A percentile compares a stretch with the other conserved stretches of the same genome.
Evolutionary conservation across 305 asterid species (phyloP).

Genomic region (Stenogyne calaminthoides): DNA sequence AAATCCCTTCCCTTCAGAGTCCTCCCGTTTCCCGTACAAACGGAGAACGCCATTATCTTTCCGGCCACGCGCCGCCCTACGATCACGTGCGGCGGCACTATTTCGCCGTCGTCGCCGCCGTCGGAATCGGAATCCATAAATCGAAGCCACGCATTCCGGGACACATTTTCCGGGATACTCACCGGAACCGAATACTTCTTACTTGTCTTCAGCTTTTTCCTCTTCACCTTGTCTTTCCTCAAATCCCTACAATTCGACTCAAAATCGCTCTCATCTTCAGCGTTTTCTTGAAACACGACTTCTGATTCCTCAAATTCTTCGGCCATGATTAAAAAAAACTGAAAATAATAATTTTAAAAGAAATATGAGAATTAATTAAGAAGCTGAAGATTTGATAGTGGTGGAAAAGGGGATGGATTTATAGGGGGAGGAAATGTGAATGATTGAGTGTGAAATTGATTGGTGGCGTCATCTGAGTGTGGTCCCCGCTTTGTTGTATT

Average conservation of each 20-base stretch:
- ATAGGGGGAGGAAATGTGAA: conserved; percentile 35
- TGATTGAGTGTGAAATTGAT: conserved; percentile 36
- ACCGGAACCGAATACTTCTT: conserved; percentile 38
- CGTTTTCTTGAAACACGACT: conserved; percentile 38
- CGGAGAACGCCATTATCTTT: conserved; percentile 63
- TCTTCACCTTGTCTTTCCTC: conserved; percentile 3
- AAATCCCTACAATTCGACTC: not conserved
- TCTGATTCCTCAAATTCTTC: conserved; percentile 57
- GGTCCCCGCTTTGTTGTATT: conserved; percentile 32
- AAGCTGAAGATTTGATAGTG: conserved; percentile 24
- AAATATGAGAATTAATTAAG: not conserved
- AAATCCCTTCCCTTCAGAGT: conserved; percentile 74
- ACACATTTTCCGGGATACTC: conserved; percentile 39
- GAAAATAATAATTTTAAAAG: not conserved
- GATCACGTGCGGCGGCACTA: conserved; percentile 77
- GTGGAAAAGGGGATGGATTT: conserved; percentile 33
- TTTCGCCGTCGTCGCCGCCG: conserved; percentile 49
- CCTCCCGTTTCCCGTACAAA: conserved; percentile 71
- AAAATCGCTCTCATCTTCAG: not conserved
- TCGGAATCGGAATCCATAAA: conserved; percentile 32
- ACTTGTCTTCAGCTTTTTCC: conserved; percentile 27
- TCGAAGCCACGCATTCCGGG: conserved; percentile 44
- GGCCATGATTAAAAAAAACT: conserved; percentile 34
- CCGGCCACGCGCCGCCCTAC: conserved; percentile 59
- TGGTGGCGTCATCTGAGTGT: conserved; percentile 44